These are phyloP conservation scores for Pichia sp. DNA, from an alignment of 1,139 yeast genomes.

Conservation along the genomic window DNA sequence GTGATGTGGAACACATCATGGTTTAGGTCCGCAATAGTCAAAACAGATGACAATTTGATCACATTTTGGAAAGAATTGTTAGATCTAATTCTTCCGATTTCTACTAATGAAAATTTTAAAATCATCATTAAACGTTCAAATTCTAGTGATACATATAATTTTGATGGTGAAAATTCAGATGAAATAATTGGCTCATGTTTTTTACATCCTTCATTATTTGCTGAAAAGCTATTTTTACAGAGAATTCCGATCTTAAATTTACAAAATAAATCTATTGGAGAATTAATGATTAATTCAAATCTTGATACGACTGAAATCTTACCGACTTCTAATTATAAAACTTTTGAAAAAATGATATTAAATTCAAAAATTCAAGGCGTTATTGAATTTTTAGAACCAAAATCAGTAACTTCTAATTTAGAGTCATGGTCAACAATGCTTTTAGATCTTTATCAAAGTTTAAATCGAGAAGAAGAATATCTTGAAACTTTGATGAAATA, in stretches of 20 bases:
- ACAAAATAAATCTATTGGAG: slow-evolving; percentile 41
- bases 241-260: slow-evolving; percentile 27
- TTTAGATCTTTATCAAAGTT: slow-evolving; percentile 59
- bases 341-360: slow-evolving; percentile 52
- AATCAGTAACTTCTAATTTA: slow-evolving; percentile 38
- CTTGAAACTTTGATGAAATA: slow-evolving; percentile 59
- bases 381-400: slow-evolving; percentile 38
- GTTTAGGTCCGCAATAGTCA: slow-evolving; percentile 61
- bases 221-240: slow-evolving; percentile 21
- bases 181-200: slow-evolving; percentile 45
- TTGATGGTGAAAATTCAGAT: slow-evolving; percentile 13
- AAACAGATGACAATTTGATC: slow-evolving; percentile 40
- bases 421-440: slow-evolving; percentile 50
- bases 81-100: slow-evolving; percentile 48
- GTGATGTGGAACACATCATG: slow-evolving; percentile 62
- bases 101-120: slow-evolving; percentile 44
- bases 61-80: slow-evolving; percentile 67
- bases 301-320: slow-evolving; percentile 55
- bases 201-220: slow-evolving; percentile 49
- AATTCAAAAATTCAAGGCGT: slow-evolving; percentile 48
- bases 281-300: slow-evolving; percentile 48
- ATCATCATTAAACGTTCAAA: slow-evolving; percentile 42
- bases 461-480: slow-evolving; percentile 63
- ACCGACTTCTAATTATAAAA: slow-evolving; percentile 51
- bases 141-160: slow-evolving; percentile 28